Base-by-base conservation (phyloP, 2,329 filamentous ascomycete genomes). In the Pseudogymnoascus sp. region DNA sequence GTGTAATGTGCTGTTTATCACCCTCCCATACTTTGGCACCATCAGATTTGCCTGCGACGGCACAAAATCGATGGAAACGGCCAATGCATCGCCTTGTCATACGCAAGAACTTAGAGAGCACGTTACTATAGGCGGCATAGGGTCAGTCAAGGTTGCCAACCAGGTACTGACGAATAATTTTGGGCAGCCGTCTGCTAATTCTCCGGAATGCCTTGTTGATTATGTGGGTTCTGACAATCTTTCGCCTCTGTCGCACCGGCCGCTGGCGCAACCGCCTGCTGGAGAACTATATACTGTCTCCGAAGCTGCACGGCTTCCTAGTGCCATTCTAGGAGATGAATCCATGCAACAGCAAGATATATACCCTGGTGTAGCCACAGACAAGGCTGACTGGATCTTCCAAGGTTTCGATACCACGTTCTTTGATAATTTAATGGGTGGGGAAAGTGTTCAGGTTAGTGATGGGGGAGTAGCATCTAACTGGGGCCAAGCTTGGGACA, bases 21-120 rank as follows among this genome's bases (percentile, higher is more conserved):
- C 63, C 60, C 69, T 72, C 38, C 72, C 71, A 1, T 74, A 72
- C 62, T 72, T 73, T 64, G 71, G 72, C 7, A 69, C 68, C 23
- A 68, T 75, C 61, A 71, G 66, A 16, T 73, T 75, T 63, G 64
- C 67, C 1, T 68, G 67, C 11, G 66, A 68, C n/a, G 66, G 67
- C 42, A 49, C 9, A 25, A n/a, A 2, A 49, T 25, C 14, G 22
- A 2, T 28, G 12, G 42, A 49, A 49, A 28, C 12, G 5, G 22
- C 23, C 11, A 28, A 49, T 2, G 5, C 9, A 49, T 49, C 12
- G 22, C 2, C 41, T 25, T 12, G 12, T 25, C 11, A 45, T 45
- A 45, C 7, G 12, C 12, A 49, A n/a, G 22, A n/a, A 49, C 22
- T 2, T 14, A 14, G 22, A 25, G 42, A 49, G 12, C 42, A 49